Evolutionary conservation across 371 early-diverging fungal species (phyloP).

Genomic region (Mucor circinelloides): DNA sequence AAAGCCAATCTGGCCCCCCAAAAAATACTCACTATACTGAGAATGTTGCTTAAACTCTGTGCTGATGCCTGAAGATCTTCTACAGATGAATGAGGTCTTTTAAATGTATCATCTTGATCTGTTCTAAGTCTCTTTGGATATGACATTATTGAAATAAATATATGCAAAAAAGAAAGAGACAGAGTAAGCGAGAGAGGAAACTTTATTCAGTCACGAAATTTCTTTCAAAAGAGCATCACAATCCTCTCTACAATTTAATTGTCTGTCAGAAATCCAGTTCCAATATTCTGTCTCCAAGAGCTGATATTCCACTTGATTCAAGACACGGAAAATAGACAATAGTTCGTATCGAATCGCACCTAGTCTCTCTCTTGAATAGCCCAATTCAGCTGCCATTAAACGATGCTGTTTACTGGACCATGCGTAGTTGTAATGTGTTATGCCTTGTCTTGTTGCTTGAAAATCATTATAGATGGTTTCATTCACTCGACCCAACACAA

Average conservation of each 20-base stretch:
- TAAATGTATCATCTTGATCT: neutral
- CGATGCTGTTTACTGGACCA: conserved; percentile 46
- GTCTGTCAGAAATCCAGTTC: conserved; percentile 60
- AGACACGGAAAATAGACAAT: conserved; percentile 43
- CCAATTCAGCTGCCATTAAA: conserved; percentile 49
- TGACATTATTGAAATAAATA: neutral
- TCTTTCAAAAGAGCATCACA: conserved; percentile 4
- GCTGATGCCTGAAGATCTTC: neutral
- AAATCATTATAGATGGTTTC: conserved; percentile 22
- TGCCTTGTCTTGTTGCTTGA: conserved; percentile 12
- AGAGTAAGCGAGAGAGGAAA: neutral
- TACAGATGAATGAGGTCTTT: neutral
- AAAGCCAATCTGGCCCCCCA: too few relatives aligned
- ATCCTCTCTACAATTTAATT: conserved; percentile 29
- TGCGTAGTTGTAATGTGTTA: neutral
- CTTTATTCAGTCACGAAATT: neutral
- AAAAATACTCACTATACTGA: neutral
- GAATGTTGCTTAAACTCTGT: neutral
- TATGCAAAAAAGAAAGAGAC: neutral
- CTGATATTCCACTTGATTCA: conserved; percentile 52
- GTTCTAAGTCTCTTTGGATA: neutral
- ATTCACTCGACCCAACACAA: conserved; percentile 12
- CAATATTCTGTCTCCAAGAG: conserved; percentile 55
- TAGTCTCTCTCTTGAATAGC: conserved; percentile 51
- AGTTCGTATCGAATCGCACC: conserved; percentile 57